phyloP scores from a whole-genome alignment of 106 monocot genomes.

The Xerophyta viscosa region DNA sequence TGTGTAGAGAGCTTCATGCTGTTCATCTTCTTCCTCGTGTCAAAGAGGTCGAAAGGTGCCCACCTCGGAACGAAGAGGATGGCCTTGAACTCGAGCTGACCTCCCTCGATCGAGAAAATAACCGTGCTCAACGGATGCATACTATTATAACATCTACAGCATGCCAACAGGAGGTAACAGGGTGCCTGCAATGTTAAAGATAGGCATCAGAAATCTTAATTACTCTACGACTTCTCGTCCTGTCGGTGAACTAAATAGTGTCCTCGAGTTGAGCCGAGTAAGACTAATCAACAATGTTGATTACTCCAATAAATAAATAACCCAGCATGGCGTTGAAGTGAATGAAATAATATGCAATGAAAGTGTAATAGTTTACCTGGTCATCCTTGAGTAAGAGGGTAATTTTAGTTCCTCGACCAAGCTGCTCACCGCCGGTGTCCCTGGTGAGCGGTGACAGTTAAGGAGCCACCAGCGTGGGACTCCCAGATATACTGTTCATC shows the following conservation, averaged over 20 bases:
- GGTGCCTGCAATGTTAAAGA: too few species aligned
- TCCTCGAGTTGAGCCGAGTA: too few species aligned
- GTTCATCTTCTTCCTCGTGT: constrained; percentile 67
- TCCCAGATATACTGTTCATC: constrained; percentile 85
- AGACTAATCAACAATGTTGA: too few species aligned
- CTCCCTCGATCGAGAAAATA: constrained; percentile 70
- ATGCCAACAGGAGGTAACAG: too few species aligned
- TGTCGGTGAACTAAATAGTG: too few species aligned
- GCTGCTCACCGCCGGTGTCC: constrained; percentile 55
- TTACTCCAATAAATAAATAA: too few species aligned
- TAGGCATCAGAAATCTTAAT: too few species aligned
- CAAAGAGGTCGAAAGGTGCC: constrained; percentile 77
- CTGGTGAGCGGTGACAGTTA: constrained; percentile 67
- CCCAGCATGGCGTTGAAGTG: too few species aligned
- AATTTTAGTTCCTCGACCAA: constrained; percentile 69
- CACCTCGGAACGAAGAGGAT: constrained; percentile 63
- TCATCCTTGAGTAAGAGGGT: constrained; percentile 76
- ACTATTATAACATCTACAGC: too few species aligned
- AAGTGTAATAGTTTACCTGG: too few species aligned
- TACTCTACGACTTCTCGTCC: too few species aligned
- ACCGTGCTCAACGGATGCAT: constrained; percentile 71
- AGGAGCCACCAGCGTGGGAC: constrained; percentile 71
- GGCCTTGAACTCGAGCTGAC: constrained; percentile 78
- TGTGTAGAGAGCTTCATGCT: constrained; percentile 83
- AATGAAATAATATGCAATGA: too few species aligned